Evolutionary conservation across 768 basidiomycete species (phyloP), one percentile per base, ranked within the genome.

Genomic region (Boletus vermiculosoides): DNA sequence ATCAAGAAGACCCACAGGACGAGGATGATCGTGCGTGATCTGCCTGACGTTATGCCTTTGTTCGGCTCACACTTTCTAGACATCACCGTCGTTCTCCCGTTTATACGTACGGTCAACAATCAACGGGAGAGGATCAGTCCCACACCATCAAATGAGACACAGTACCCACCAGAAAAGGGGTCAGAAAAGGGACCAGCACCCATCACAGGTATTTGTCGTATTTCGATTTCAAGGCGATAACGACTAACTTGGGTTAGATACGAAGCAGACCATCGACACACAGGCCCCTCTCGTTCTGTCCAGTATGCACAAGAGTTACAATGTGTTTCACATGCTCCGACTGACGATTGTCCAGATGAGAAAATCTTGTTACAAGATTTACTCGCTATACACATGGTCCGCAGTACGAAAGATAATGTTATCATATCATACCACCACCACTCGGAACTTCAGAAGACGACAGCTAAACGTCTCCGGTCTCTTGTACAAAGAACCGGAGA

Each of bases 71-170:
- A 22, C 28, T 8, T 2, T 51, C 7, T 51, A 79, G 78, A 79
- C 53, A 74, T 80, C 45, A 79, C 78, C 3, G 73, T 80, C 34
- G 74, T 75, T 7, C 66, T 79, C 7, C 72, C 72, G 1, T 79
- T 77, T 50, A 64, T 75, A 56, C 76, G 81, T 9, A 61, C 72
- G 4, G 71, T 78, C 66, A 62, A 66, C 55, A 74, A 76, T 50
- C n/a, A 52, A 9, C 55, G 50, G 28, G 49, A 52, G 34, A 57
- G 59, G 41, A 0, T 5, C 41, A 58, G 47, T 11, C 64, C 57
- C 6, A 63, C 66, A 15, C 57, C 60, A 51, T 61, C 44, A 59
- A 59, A 39, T 41, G 72, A 30, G 68, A 18, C 34, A 11, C 47
- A 2, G 5, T 44, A 50, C 34, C 31, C 46, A 20, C 23, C 15